Conservation (phyloP, 1,139 yeast species). For the Suhomyces bribrorum region DNA sequence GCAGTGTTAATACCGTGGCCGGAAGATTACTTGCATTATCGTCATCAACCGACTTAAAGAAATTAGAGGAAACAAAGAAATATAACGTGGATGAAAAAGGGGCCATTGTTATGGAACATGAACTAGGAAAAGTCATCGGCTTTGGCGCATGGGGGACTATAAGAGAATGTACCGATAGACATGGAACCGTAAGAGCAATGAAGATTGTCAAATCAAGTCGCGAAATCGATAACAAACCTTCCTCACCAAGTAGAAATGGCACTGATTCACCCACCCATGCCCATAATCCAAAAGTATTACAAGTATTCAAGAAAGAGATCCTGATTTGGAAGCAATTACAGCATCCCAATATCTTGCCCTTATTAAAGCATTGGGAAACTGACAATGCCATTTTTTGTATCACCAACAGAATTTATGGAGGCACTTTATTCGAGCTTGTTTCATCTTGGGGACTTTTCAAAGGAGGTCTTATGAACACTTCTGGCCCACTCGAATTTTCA, state of each 20-base stretch:
- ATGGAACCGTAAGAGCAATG: conserved; percentile 62
- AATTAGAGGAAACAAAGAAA: conserved; percentile 27
- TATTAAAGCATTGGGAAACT: conserved; percentile 63
- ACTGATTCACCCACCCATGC: conserved; percentile 12
- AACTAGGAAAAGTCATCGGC: conserved; percentile 77
- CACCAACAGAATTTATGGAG: conserved; percentile 71
- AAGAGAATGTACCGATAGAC: conserved; percentile 59
- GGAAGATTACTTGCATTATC: conserved; percentile 43
- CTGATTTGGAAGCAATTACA: conserved; percentile 69
- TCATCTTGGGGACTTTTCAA: conserved; percentile 60
- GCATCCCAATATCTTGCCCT: conserved; percentile 65
- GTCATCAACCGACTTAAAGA: conserved; percentile 41
- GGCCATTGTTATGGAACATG: conserved; percentile 58
- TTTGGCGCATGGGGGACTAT: conserved; percentile 92
- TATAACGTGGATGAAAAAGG: conserved; percentile 60
- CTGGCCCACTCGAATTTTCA: conserved; percentile 36
- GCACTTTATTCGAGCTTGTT: conserved; percentile 79
- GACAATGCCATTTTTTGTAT: conserved; percentile 68
- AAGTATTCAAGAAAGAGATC: conserved; percentile 70
- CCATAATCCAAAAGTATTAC: conserved; percentile 35
- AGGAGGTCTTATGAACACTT: conserved; percentile 26
- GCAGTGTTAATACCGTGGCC: conserved; percentile 44
- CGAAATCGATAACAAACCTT: conserved; percentile 26
- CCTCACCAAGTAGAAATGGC: conserved; percentile 12
- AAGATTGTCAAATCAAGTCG: conserved; percentile 66